Evolutionary conservation across 257 asterid genomes (phyloP).

Genomic region (Solanum acaule): DNA sequence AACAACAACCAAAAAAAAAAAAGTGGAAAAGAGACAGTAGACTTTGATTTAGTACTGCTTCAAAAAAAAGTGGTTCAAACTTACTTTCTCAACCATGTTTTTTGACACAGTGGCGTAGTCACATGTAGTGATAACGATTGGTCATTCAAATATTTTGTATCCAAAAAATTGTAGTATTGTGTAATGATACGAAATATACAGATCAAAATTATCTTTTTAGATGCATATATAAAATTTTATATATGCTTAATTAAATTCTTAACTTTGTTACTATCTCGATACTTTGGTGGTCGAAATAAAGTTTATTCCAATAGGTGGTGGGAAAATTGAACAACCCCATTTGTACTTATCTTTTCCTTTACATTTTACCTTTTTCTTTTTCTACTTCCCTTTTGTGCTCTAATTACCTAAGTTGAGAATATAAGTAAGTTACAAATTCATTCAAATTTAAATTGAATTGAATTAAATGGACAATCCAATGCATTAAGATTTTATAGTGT

Average conservation of each 20-base stretch:
- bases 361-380: not conserved
- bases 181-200: too few species aligned
- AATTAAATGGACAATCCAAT: not conserved
- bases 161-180: too few species aligned
- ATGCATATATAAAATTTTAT: too few species aligned
- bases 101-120: not conserved
- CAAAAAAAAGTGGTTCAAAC: not conserved
- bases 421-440: not conserved
- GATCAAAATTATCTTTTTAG: too few species aligned
- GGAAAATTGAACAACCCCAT: not conserved
- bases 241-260: too few species aligned
- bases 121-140: too few species aligned
- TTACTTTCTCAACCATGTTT: not conserved
- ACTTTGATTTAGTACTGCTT: not conserved
- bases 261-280: not conserved
- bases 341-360: not conserved
- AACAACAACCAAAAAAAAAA: not conserved
- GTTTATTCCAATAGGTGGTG: not conserved
- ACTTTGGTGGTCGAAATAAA: not conserved
- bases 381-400: not conserved
- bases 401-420: not conserved
- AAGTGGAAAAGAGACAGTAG: not conserved
- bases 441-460: not conserved
- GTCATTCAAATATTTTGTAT: too few species aligned
- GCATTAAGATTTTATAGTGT: too few species aligned